Evolutionary conservation across 2,329 filamentous ascomycete genomes (phyloP), one percentile per base, ranked within the genome.

Genomic region (Alternaria metachromatica): DNA sequence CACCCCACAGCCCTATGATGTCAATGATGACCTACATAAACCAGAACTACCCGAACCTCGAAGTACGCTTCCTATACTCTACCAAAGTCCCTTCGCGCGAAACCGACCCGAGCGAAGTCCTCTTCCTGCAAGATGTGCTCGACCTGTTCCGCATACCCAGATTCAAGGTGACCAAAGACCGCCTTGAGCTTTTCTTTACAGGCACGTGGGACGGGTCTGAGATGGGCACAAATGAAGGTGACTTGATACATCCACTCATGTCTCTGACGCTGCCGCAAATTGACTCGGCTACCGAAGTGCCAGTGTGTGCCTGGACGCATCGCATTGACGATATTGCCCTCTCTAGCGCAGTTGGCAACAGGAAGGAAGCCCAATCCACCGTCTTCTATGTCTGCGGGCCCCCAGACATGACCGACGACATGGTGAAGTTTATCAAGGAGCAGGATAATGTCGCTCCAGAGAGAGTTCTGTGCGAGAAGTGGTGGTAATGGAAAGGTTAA

Each of bases 21-120:
- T 92, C 91, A 58, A 95, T 95, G 77, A 81, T 93, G 53, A 84
- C 87, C 15, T 85, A 87, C 64, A 81, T 94, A 7, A 83, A 84
- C 23, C 80, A 86, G 68, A 80, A 81, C 18, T 71, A 76, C 41
- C 68, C 73, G 62, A 72, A 69, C 57, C 81, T 78, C 28, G 71
- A 77, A 60, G 85, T 92, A 15, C 82, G 84, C 45, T 83, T 94
- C 61, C 70, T 94, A 30, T 94, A 94, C 76, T 87, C 87, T 4
- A 87, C 83, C 18, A 86, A 85, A 65, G 70, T 78, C 6, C 75
- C 77, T 9, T 75, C 72, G 21, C 67, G 66, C 55, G 71, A 75
- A 50, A 69, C 75, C n/a, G 66, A 73, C 33, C 70, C 68, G 12
- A 58, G 63, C 21, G 69, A 80, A 58, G 74, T 81, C 21, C 72